Evolutionary conservation across 805 yeast species (phyloP).

Genomic region (Metschnikowia baotianmanensis): DNA sequence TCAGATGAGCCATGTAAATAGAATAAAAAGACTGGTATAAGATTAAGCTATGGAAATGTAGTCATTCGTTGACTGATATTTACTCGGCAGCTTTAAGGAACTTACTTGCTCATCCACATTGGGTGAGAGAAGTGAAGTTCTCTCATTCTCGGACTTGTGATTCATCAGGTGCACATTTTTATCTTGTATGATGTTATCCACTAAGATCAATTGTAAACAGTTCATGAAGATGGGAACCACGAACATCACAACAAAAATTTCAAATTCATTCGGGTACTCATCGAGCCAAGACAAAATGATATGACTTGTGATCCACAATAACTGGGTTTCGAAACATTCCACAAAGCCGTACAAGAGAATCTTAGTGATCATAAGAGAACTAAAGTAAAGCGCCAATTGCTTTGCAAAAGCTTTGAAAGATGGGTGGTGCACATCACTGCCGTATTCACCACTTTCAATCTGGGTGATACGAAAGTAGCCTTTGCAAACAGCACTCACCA

Average conservation of each 20-base stretch:
- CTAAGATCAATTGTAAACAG: constrained; percentile 67
- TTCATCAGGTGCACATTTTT: constrained; percentile 40
- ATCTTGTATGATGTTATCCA: constrained; percentile 71
- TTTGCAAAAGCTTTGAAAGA: constrained; percentile 55
- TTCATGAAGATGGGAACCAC: constrained; percentile 74
- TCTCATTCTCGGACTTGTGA: constrained; percentile 7
- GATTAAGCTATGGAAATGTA: constrained; percentile 3
- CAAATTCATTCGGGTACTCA: constrained; percentile 68
- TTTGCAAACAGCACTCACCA: constrained; percentile 45
- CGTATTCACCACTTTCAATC: constrained; percentile 59
- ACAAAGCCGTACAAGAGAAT: constrained; percentile 54
- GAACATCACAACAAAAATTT: constrained; percentile 84
- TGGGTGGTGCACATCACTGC: constrained; percentile 58
- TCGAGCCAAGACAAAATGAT: constrained; percentile 82
- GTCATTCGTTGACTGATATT: not conserved
- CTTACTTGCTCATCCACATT: constrained; percentile 8
- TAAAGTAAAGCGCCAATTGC: constrained; percentile 67
- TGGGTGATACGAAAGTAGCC: constrained; percentile 39
- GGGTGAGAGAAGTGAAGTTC: not conserved
- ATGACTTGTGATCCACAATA: constrained; percentile 56
- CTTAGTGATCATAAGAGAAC: constrained; percentile 67
- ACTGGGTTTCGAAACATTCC: constrained; percentile 60
- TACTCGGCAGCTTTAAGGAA: not conserved
- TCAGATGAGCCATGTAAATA: constrained; percentile 6
- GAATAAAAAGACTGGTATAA: not conserved